A percentile compares a stretch with the other conserved stretches of the same genome.
phyloP scores from a whole-genome alignment of 1,139 yeast species.

The Hemisphaericaspora xylofermentans region DNA sequence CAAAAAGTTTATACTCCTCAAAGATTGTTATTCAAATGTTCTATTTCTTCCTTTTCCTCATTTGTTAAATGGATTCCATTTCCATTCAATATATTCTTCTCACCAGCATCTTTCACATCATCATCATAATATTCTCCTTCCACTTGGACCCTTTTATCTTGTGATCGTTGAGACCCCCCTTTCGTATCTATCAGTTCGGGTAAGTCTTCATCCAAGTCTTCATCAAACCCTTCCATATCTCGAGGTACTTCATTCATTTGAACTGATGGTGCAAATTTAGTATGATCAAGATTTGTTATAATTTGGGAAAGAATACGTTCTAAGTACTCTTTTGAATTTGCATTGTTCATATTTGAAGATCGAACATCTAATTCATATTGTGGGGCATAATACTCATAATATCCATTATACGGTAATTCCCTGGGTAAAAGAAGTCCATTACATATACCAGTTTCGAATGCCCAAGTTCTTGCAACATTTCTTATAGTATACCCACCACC shows the following conservation, averaged over 20 bases:
- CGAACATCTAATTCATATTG: slow-evolving; percentile 91
- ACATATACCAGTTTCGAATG: slow-evolving; percentile 87
- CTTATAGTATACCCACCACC: slow-evolving; percentile 99
- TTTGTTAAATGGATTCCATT: slow-evolving; percentile 24
- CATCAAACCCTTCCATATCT: slow-evolving; percentile 81
- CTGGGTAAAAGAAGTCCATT: slow-evolving; percentile 76
- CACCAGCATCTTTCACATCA: slow-evolving; percentile 53
- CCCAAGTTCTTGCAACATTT: slow-evolving; percentile 95
- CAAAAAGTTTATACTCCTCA: too few relatives aligned
- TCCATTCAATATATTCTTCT: slow-evolving; percentile 25
- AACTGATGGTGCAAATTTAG: slow-evolving; percentile 94
- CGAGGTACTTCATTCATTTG: slow-evolving; percentile 88
- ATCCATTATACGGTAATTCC: slow-evolving; percentile 92
- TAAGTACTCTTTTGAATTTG: slow-evolving; percentile 89
- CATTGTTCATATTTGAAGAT: slow-evolving; percentile 95
- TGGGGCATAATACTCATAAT: slow-evolving; percentile 96
- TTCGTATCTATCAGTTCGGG: slow-evolving; percentile 76
- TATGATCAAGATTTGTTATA: slow-evolving; percentile 74
- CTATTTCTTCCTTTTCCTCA: slow-evolving; percentile 39
- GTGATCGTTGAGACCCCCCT: slow-evolving; percentile 86
- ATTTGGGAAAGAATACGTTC: slow-evolving; percentile 82
- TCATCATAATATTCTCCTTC: slow-evolving; percentile 69
- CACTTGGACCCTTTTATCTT: slow-evolving; percentile 69
- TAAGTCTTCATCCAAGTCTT: slow-evolving; percentile 77
- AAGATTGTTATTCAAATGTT: slow-evolving; percentile 27